Evolutionary conservation across 345 rosid species (phyloP).

Genomic region (Melaleuca alternifolia): DNA sequence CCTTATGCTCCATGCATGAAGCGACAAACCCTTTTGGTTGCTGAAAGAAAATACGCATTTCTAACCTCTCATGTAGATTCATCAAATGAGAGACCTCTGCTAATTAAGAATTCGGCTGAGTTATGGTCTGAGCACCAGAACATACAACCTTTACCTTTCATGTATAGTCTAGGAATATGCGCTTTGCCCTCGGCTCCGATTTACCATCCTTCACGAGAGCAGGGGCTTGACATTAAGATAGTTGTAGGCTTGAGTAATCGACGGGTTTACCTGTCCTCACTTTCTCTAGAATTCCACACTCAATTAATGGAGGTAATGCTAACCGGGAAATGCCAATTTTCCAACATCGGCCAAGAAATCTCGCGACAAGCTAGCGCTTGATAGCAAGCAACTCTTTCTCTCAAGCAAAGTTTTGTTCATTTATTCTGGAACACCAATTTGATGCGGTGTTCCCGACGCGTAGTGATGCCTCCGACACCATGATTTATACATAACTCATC

Average conservation of each 20-base stretch:
- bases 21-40: neutral
- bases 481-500: no score
- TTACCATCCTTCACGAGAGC: neutral
- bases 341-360: neutral
- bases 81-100: no score
- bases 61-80: neutral
- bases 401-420: no score
- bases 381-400: no score
- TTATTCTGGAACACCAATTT: neutral
- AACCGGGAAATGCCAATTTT: neutral
- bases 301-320: neutral
- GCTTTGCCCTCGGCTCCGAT: neutral
- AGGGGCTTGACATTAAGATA: neutral
- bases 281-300: no score
- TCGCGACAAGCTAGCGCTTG: neutral
- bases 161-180: no score
- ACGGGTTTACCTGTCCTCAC: neutral
- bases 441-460: neutral
- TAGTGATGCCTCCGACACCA: no score
- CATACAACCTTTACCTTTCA: no score
- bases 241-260: neutral
- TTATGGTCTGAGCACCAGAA: no score
- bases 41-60: neutral
- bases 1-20: no score
- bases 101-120: neutral